phyloP scores from a whole-genome alignment of 768 basidiomycete species.

The Rhodotorula sphaerocarpa region DNA sequence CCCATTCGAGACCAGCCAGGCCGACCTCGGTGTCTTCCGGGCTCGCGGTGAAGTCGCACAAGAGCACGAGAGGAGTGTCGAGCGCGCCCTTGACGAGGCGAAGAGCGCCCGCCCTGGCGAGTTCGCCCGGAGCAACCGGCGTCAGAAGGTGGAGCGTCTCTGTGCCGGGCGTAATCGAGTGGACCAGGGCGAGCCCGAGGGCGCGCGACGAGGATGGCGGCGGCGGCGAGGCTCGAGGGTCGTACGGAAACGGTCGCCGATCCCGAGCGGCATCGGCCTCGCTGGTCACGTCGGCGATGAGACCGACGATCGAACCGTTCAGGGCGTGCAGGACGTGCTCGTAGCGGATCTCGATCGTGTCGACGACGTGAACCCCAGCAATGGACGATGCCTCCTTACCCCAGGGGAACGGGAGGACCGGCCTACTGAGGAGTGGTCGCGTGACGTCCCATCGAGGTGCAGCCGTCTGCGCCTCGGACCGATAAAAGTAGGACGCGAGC shows the following conservation, averaged over 20 bases:
- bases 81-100: constrained; percentile 72
- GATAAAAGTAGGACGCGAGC: constrained; percentile 33
- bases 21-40: constrained; percentile 46
- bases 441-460: constrained; percentile 56
- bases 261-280: not conserved
- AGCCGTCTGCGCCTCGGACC: no score
- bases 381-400: constrained; percentile 49
- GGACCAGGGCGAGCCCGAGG: constrained; percentile 68
- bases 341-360: constrained; percentile 62
- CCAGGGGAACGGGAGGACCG: constrained; percentile 54
- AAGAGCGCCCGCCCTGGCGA: constrained; percentile 45
- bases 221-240: constrained; percentile 47
- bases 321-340: constrained; percentile 63
- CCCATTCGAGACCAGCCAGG: constrained; percentile 51
- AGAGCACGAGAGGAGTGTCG: constrained; percentile 76
- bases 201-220: constrained; percentile 57
- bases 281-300: constrained; percentile 48
- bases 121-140: constrained; percentile 53
- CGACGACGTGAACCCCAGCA: constrained; percentile 51
- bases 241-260: constrained; percentile 7
- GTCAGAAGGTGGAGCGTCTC: constrained; percentile 65
- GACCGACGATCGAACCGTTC: constrained; percentile 70
- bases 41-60: constrained; percentile 59
- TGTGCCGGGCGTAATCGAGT: constrained; percentile 44
- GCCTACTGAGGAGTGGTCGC: constrained; percentile 58